These are phyloP conservation scores for Linderina pennispora DNA, from an alignment of 192 early-diverging fungal genomes.

Conservation along the genomic window DNA sequence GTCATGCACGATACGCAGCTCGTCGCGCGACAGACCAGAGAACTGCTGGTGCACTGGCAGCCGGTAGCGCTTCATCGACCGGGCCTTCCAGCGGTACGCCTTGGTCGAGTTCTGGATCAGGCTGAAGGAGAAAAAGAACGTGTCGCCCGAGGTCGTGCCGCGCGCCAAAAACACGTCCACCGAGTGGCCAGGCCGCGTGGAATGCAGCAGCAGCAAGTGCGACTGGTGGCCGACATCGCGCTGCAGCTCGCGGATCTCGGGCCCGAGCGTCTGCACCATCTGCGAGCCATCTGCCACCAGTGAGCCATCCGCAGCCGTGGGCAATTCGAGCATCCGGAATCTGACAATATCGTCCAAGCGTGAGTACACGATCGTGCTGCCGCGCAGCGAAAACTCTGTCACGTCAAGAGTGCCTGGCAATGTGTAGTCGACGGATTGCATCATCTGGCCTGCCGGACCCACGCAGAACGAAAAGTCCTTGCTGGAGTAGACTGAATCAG, in stretches of 20 bases:
- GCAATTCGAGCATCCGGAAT: constrained; percentile 34
- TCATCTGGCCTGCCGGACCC: constrained; percentile 14
- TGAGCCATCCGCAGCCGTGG: constrained; percentile 10
- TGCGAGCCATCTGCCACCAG: constrained; percentile 5
- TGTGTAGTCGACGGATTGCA: constrained; percentile 15
- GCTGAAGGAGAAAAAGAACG: constrained; percentile 43
- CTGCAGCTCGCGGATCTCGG: constrained; percentile 26
- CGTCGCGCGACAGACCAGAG: constrained; percentile 45
- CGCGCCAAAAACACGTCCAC: constrained; percentile 41
- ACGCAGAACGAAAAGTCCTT: constrained; percentile 23
- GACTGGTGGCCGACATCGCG: constrained; percentile 38
- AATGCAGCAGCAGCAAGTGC: constrained; percentile 31
- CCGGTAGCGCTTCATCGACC: constrained; percentile 39
- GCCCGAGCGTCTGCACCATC: constrained; percentile 23
- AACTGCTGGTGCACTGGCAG: constrained; percentile 44
- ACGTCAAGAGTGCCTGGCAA: constrained; percentile 35
- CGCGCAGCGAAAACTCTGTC: constrained; percentile 42
- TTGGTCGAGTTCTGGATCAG: constrained; percentile 41
- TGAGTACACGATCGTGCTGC: constrained; percentile 37
- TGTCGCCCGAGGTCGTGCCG: constrained; percentile 30
- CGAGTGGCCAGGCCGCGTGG: constrained; percentile 25
- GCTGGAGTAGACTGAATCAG: constrained; percentile 27
- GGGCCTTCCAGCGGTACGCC: constrained; percentile 14
- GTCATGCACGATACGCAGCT: constrained; percentile 43
- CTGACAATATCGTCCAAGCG: constrained; percentile 39